phyloP scores from a whole-genome alignment of 257 asterid species.

The Echium plantagineum region DNA sequence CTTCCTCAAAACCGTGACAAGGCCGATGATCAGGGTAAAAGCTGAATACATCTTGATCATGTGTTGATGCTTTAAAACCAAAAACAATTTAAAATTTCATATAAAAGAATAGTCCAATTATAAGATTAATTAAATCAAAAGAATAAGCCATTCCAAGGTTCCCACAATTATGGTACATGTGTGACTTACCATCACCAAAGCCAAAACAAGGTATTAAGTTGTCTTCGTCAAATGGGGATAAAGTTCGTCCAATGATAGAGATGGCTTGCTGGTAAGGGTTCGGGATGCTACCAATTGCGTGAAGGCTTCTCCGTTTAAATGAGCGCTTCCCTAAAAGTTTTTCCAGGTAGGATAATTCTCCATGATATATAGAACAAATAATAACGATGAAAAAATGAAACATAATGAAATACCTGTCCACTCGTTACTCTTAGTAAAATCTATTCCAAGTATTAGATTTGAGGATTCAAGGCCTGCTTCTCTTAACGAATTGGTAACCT shows the following conservation, averaged over 20 bases:
- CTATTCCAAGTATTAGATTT: conserved; percentile 70
- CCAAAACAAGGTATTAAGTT: conserved; percentile 86
- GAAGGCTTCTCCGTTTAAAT: background rate
- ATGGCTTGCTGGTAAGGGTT: conserved; percentile 94
- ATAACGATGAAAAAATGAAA: background rate
- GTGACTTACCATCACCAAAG: conserved; percentile 72
- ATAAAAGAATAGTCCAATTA: too few relatives aligned
- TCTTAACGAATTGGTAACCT: conserved; percentile 63
- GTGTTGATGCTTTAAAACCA: conserved; percentile 69
- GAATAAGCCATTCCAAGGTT: conserved; percentile 1
- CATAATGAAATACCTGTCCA: conserved; percentile 53
- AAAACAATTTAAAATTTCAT: too few relatives aligned
- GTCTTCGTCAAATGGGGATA: conserved; percentile 81
- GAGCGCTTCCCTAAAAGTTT: background rate
- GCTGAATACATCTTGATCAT: conserved; percentile 82
- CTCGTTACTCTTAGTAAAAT: conserved; percentile 81
- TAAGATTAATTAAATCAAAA: background rate
- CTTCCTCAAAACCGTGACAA: conserved; percentile 91
- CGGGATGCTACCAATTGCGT: too few relatives aligned
- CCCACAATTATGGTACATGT: background rate
- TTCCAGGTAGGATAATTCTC: background rate
- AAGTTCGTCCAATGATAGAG: conserved; percentile 80
- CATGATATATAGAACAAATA: background rate
- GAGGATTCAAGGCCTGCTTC: conserved; percentile 87
- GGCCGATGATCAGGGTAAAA: conserved; percentile 59